Percentiles rank a stretch among this genome's conserved stretches.
phyloP scores from a whole-genome alignment of 1,284 basidiomycete genomes.

The Heterobasidion occidentale region DNA sequence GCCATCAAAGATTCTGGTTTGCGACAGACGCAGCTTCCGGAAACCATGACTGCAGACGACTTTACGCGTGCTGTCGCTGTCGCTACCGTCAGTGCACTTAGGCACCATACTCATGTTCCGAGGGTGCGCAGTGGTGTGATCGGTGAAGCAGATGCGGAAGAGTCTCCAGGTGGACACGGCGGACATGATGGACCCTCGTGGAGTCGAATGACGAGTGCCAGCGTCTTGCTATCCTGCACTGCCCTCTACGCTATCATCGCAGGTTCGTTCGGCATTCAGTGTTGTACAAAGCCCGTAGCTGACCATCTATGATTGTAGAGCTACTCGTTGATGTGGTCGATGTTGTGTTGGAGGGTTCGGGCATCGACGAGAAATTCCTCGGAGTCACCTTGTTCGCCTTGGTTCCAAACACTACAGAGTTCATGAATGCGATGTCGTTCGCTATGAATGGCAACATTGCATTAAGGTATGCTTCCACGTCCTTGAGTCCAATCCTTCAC shows the following conservation, averaged over 20 bases:
- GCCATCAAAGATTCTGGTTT: slow-evolving; percentile 60
- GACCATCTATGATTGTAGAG: slow-evolving; percentile 39
- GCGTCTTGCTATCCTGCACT: slow-evolving; percentile 84
- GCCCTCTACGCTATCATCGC: slow-evolving; percentile 94
- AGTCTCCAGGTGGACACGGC: slow-evolving; percentile 48
- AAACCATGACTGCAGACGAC: slow-evolving; percentile 74
- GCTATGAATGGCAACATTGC: slow-evolving; percentile 97
- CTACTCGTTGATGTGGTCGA: slow-evolving; percentile 95
- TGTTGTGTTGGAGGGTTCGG: slow-evolving; percentile 87
- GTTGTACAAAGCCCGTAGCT: neutral
- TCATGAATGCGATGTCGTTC: slow-evolving; percentile 99
- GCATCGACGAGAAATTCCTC: slow-evolving; percentile 96
- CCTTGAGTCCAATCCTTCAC: slow-evolving; percentile 1
- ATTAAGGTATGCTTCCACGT: slow-evolving; percentile 56
- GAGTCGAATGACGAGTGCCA: slow-evolving; percentile 83
- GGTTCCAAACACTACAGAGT: slow-evolving; percentile 98
- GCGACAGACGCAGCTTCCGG: slow-evolving; percentile 50
- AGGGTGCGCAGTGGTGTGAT: slow-evolving; percentile 22
- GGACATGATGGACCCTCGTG: slow-evolving; percentile 97
- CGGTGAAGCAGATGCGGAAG: slow-evolving; percentile 26
- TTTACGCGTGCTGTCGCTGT: slow-evolving; percentile 88
- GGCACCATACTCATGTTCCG: slow-evolving; percentile 57
- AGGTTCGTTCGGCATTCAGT: slow-evolving; percentile 40
- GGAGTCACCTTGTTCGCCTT: slow-evolving; percentile 96
- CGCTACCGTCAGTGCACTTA: slow-evolving; percentile 79